Conservation (phyloP, 2,329 filamentous ascomycete species). For the Pseudophaeomoniella oleicola region DNA sequence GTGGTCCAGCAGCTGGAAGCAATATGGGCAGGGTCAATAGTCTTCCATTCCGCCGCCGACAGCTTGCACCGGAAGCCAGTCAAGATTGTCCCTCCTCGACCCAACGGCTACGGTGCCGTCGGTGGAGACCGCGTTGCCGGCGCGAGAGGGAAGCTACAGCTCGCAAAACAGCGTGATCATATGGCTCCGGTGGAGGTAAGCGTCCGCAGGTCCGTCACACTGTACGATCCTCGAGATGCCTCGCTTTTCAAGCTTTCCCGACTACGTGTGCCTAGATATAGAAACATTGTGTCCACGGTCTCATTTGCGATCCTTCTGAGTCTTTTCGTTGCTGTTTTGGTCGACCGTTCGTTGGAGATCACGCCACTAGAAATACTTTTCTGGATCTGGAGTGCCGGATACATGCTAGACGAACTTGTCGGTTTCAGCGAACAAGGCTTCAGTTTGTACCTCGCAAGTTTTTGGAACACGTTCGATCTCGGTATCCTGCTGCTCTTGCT, state of each 20-base stretch:
- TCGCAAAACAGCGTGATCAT: constrained; percentile 13
- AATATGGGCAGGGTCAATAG: constrained; percentile 91
- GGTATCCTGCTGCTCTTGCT: constrained; percentile 77
- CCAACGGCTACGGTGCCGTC: constrained; percentile 25
- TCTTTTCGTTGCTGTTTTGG: constrained; percentile 71
- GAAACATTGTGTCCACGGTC: constrained; percentile 76
- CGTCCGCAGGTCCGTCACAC: constrained; percentile 58
- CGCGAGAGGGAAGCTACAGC: constrained; percentile 11
- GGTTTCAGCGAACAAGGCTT: constrained; percentile 96
- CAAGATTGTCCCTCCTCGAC: constrained; percentile 14
- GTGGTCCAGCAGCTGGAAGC: constrained; percentile 92
- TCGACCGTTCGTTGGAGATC: constrained; percentile 61
- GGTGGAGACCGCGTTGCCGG: constrained; percentile 9
- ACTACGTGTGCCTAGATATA: constrained; percentile 78
- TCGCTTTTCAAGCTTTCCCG: constrained; percentile 85
- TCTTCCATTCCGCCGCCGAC: constrained; percentile 82
- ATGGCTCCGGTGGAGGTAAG: constrained; percentile 19
- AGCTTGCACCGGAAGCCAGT: constrained; percentile 55
- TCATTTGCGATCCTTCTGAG: constrained; percentile 75
- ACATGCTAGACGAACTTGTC: constrained; percentile 91
- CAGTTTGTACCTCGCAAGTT: constrained; percentile 90
- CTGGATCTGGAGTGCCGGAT: constrained; percentile 96
- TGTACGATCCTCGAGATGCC: constrained; percentile 83
- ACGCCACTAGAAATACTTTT: constrained; percentile 77
- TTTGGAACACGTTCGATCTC: constrained; percentile 93